Percentiles rank a stretch among this genome's conserved stretches.
Conservation (phyloP, 1,284 basidiomycete genomes). For the Boletellus deceptivus region DNA sequence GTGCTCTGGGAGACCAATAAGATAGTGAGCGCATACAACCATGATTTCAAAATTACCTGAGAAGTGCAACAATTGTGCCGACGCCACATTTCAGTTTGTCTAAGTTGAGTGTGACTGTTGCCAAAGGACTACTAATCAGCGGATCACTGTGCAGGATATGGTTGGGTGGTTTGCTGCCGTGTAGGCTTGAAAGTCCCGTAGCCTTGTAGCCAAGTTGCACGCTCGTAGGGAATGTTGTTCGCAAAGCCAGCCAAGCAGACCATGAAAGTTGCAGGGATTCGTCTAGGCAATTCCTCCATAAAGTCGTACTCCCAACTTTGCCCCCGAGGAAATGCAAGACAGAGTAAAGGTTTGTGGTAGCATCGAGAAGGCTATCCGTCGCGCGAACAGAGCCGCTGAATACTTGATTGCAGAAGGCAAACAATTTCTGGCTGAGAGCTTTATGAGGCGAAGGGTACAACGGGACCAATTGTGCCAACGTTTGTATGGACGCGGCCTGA, state of each 20-base stretch:
- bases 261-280: slow-evolving; percentile 63
- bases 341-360: slow-evolving; percentile 57
- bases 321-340: slow-evolving; percentile 68
- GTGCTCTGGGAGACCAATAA: slow-evolving; percentile 41
- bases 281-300: slow-evolving; percentile 74
- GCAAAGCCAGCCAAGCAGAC: slow-evolving; percentile 54
- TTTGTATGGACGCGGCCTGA: slow-evolving; percentile 52
- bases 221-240: slow-evolving; percentile 52
- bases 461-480: slow-evolving; percentile 55
- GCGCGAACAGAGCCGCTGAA: slow-evolving; percentile 54
- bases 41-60: slow-evolving; percentile 40
- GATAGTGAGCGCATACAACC: neutral
- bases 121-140: slow-evolving; percentile 36
- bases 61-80: slow-evolving; percentile 50
- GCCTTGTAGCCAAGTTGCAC: slow-evolving; percentile 14
- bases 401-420: slow-evolving; percentile 49
- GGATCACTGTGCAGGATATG: slow-evolving; percentile 11
- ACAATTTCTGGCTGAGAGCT: slow-evolving; percentile 48
- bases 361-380: slow-evolving; percentile 42
- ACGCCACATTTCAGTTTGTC: slow-evolving; percentile 58
- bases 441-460: slow-evolving; percentile 66
- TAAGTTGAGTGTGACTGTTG: slow-evolving; percentile 51
- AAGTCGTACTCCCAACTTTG: slow-evolving; percentile 65
- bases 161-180: slow-evolving; percentile 11
- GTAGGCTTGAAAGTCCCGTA: slow-evolving; percentile 4